These are phyloP conservation scores for Entoloma clypeatum DNA, from an alignment of 1,284 basidiomycete species.

Conservation along the genomic window DNA sequence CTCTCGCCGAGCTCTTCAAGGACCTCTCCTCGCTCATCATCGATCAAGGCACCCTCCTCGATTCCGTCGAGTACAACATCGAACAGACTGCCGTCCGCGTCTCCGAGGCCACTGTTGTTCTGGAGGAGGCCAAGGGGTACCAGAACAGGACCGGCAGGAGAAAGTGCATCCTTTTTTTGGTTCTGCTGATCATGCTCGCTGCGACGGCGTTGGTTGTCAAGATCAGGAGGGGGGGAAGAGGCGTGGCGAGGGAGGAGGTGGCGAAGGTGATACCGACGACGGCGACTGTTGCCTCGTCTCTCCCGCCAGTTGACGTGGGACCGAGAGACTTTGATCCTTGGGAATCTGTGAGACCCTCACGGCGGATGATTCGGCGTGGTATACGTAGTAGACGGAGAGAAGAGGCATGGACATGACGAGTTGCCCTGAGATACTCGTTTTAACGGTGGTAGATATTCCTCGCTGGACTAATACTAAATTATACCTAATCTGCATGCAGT, in stretches of 20 bases:
- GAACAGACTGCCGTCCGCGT: slow-evolving; percentile 85
- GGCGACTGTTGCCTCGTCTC: not conserved
- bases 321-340: slow-evolving; percentile 5
- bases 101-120: slow-evolving; percentile 80
- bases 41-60: slow-evolving; percentile 95
- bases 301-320: not conserved
- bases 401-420: no score
- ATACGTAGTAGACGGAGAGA: slow-evolving; percentile 9
- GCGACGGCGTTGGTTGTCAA: slow-evolving; percentile 17
- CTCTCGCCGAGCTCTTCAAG: slow-evolving; percentile 93
- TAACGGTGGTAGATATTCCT: no score
- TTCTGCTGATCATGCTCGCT: slow-evolving; percentile 14
- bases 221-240: slow-evolving; percentile 14
- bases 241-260: slow-evolving; percentile 7
- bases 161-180: slow-evolving; percentile 88
- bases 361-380: slow-evolving; percentile 10
- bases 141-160: slow-evolving; percentile 91
- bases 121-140: slow-evolving; percentile 78
- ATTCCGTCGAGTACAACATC: slow-evolving; percentile 97
- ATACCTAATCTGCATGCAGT: no score
- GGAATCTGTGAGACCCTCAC: slow-evolving; percentile 4
- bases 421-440: no score
- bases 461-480: no score
- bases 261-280: slow-evolving; percentile 3
- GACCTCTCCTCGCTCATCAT: slow-evolving; percentile 92